Evolutionary conservation across 2,329 filamentous ascomycete genomes (phyloP), one percentile per base, ranked within the genome.

Genomic region (Aspergillus caelatus): DNA sequence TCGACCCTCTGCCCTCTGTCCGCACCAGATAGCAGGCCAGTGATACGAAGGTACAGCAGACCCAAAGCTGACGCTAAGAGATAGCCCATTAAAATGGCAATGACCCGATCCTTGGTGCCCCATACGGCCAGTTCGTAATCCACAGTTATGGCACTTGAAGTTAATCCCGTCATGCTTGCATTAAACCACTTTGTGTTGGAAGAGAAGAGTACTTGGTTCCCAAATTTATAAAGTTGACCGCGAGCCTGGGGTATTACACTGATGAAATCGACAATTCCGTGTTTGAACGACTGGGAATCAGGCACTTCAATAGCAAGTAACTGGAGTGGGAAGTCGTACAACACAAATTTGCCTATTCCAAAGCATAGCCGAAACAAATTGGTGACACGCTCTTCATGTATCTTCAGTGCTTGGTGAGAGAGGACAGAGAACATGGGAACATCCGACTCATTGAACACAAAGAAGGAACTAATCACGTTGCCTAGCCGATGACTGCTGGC

Each of bases 31-130:
- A 97, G 86, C 0, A 91, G 87, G 7, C 86, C 86, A 30, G 90
- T 90, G 62, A 90, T 84, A 62, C 88, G 89, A 34, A 98, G 84
- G 75, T 98, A 99, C 1, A 94, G 80, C 28, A 91, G 88, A 3
- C 93, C 92, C 36, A 91, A 76, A 52, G 91, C 72, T 12, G 90
- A 92, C 45, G 97, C 84, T 54, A 93, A 89, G 0, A 88, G 74
- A 74, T 99, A 99, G 14, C 95, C 95, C 55, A 90, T 84, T 2
- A 93, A 71, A 45, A 97, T 91, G 16, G 94, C 93, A 80, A 89
- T 82, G n/a, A 85, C 77, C 28, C 88, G 83, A 75, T 91, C 88
- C 63, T 91, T 90, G 19, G 84, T 82, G 32, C 86, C 84, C 91
- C 91, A 94, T 59, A 87, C 84, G 1, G 88, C 88, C 58, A 93